phyloP scores from a whole-genome alignment of 1,284 basidiomycete genomes.

The Ganoderma sp. region DNA sequence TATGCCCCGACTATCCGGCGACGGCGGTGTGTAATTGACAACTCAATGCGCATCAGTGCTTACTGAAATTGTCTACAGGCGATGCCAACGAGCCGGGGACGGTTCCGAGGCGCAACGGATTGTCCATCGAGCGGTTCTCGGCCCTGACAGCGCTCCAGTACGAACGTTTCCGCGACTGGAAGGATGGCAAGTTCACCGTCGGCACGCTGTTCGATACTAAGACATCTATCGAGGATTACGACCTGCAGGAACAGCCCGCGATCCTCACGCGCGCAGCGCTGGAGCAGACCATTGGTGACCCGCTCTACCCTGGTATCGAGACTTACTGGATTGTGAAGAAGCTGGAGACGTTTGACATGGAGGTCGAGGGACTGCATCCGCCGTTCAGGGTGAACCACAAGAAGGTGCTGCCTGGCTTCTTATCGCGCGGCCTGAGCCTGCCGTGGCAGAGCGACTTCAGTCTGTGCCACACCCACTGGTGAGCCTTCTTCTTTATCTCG shows the following conservation, averaged over 20 bases:
- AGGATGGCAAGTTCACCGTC: conserved; percentile 34
- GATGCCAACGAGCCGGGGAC: neutral
- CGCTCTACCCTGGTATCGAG: conserved; percentile 42
- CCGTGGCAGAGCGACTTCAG: conserved; percentile 35
- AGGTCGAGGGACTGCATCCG: conserved; percentile 13
- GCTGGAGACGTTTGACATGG: conserved; percentile 8
- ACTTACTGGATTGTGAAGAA: conserved; percentile 25
- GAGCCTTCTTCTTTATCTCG: no score
- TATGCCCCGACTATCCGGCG: conserved; percentile 44
- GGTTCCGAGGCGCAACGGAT: neutral
- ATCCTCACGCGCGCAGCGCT: conserved; percentile 40
- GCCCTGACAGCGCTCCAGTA: conserved; percentile 41
- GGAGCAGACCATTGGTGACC: conserved; percentile 42
- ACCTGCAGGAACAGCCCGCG: conserved; percentile 31
- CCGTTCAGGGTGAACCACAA: conserved; percentile 30
- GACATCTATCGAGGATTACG: conserved; percentile 29
- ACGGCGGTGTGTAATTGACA: conserved; percentile 19
- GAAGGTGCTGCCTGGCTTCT: conserved; percentile 20
- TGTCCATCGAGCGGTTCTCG: conserved; percentile 31
- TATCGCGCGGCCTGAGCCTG: conserved; percentile 29
- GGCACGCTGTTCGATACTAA: conserved; percentile 10
- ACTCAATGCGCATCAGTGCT: no score
- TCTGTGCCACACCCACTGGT: conserved; percentile 31
- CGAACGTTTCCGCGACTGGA: conserved; percentile 41
- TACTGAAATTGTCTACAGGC: neutral